phyloP scores from a whole-genome alignment of 2,329 filamentous ascomycete species.

The Hypoxylon sp. region DNA sequence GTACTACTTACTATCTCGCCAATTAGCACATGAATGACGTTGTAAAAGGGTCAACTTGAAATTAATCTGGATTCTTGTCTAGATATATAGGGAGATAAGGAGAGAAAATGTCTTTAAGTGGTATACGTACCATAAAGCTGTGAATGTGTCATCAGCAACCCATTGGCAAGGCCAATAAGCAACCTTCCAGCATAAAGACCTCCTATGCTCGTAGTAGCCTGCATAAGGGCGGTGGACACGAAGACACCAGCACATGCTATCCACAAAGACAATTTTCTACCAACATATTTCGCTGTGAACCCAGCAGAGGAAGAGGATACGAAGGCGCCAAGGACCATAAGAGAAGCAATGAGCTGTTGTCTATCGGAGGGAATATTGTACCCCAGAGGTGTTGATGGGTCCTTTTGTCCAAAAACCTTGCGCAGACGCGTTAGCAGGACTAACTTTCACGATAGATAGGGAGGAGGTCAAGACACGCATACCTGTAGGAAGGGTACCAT shows the following conservation, averaged over 20 bases:
- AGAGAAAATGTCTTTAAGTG: too few relatives aligned
- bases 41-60: too few relatives aligned
- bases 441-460: too few relatives aligned
- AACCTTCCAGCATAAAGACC: constrained; percentile 59
- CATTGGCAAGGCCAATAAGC: constrained; percentile 56
- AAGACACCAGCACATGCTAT: constrained; percentile 48
- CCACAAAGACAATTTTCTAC: constrained; percentile 52
- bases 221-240: constrained; percentile 60
- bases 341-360: constrained; percentile 58
- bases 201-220: constrained; percentile 56
- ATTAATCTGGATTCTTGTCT: too few relatives aligned
- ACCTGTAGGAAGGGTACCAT: constrained; percentile 47
- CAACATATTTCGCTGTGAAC: constrained; percentile 48
- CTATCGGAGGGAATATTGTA: constrained; percentile 49
- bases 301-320: constrained; percentile 54
- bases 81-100: too few relatives aligned
- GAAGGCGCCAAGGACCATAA: constrained; percentile 59
- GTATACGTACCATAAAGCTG: constrained; percentile 34
- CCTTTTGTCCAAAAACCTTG: constrained; percentile 43
- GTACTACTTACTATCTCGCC: constrained; percentile 16
- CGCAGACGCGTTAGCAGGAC: too few relatives aligned
- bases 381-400: constrained; percentile 38
- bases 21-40: constrained; percentile 10
- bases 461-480: too few relatives aligned
- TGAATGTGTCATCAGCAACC: constrained; percentile 51